A percentile compares a stretch with the other conserved stretches of the same genome.
Conservation (phyloP, 768 basidiomycete species). For the Lactarius tabidus region DNA sequence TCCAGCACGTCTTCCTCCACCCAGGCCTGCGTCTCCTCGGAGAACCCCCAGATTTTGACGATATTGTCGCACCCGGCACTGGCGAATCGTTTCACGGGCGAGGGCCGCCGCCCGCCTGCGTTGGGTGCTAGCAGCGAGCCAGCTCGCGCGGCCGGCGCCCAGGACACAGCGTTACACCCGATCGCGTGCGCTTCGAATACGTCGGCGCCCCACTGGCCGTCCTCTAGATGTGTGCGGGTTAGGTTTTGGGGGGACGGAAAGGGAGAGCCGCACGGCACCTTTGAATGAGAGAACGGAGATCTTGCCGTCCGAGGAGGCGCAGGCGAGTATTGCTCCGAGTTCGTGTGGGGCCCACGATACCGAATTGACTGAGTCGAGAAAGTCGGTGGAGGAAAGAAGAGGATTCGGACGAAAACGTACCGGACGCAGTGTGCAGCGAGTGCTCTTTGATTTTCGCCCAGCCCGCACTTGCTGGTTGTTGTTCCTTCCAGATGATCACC, state of each 20-base stretch:
- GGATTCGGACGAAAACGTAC: constrained; percentile 40
- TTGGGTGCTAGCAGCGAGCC: constrained; percentile 76
- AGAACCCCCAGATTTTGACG: constrained; percentile 90
- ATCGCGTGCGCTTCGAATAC: constrained; percentile 96
- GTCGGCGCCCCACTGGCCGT: constrained; percentile 93
- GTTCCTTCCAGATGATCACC: constrained; percentile 98
- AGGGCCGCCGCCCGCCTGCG: constrained; percentile 39
- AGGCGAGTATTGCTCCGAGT: constrained; percentile 92
- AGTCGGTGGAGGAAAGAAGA: background rate
- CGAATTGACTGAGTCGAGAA: constrained; percentile 74
- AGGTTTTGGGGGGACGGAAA: background rate
- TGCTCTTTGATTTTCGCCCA: constrained; percentile 98
- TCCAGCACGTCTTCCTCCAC: constrained; percentile 85
- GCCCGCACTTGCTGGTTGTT: constrained; percentile 44
- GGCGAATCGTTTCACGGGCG: constrained; percentile 83
- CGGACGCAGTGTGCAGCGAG: constrained; percentile 87
- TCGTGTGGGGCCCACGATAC: constrained; percentile 99
- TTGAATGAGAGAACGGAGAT: constrained; percentile 96
- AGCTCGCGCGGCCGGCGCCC: constrained; percentile 89
- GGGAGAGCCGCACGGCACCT: constrained; percentile 49
- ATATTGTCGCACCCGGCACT: constrained; percentile 96
- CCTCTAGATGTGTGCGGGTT: constrained; percentile 51
- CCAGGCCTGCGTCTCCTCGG: constrained; percentile 86
- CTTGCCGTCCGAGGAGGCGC: constrained; percentile 96
- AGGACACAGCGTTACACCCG: constrained; percentile 95